Conservation (phyloP, 2,329 filamentous ascomycete species). For the Colletotrichum gigasporum region DNA sequence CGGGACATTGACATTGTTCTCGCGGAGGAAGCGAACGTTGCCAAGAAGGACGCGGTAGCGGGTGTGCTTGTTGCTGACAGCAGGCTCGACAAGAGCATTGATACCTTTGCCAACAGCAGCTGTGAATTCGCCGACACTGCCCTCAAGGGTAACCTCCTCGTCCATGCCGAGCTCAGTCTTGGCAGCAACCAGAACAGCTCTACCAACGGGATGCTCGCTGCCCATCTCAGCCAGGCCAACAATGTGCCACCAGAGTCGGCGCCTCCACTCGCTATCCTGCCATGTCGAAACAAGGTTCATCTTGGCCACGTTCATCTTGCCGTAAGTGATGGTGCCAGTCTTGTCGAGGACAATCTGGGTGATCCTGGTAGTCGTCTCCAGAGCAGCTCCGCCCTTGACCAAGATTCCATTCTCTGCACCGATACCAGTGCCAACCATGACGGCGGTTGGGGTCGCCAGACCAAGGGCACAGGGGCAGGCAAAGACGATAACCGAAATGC, state of each 20-base stretch:
- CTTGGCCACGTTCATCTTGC: conserved; percentile 92
- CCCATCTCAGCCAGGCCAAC: conserved; percentile 95
- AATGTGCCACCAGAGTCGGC: conserved; percentile 92
- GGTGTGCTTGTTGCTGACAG: conserved; percentile 70
- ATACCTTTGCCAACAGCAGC: conserved; percentile 87
- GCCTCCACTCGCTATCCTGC: conserved; percentile 73
- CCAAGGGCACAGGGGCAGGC: conserved; percentile 98
- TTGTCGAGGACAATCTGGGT: conserved; percentile 94
- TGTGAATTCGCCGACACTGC: conserved; percentile 85
- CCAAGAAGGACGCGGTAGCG: conserved; percentile 86
- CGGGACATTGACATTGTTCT: conserved; percentile 74
- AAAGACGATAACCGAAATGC: conserved; percentile 98
- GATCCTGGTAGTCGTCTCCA: conserved; percentile 90
- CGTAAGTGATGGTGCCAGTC: conserved; percentile 92
- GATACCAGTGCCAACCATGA: conserved; percentile 99
- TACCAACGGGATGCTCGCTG: conserved; percentile 96
- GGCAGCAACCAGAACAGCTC: conserved; percentile 80
- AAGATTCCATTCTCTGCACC: conserved; percentile 95
- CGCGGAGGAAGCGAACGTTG: conserved; percentile 80
- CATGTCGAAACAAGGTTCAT: conserved; percentile 74
- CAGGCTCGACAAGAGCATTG: conserved; percentile 82
- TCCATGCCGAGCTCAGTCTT: conserved; percentile 79
- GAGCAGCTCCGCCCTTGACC: conserved; percentile 93
- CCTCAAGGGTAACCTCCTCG: conserved; percentile 79
- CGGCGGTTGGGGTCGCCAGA: conserved; percentile 92